A percentile compares a stretch with the other conserved stretches of the same genome.
These are phyloP conservation scores for Suhomyces anneliseae DNA, from an alignment of 1,139 yeast species.

Conservation along the genomic window DNA sequence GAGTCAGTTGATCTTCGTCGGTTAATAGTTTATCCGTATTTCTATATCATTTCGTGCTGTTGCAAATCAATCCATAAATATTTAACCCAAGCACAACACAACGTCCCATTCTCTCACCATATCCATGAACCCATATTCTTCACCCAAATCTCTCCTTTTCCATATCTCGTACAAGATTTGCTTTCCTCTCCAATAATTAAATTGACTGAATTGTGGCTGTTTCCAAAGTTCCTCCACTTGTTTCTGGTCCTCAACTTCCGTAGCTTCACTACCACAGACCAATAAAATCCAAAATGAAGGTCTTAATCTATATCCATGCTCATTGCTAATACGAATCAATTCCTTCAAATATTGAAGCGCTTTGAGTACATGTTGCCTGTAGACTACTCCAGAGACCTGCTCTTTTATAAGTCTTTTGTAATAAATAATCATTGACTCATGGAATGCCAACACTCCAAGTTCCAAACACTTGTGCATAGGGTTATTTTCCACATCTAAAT, in stretches of 20 bases:
- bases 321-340: constrained; percentile 19
- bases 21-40: too few species aligned
- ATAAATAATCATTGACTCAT: constrained; percentile 45
- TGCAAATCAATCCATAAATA: too few species aligned
- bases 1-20: too few species aligned
- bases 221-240: constrained; percentile 35
- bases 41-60: too few species aligned
- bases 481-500: constrained; percentile 23
- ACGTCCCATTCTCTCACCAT: constrained; percentile 56
- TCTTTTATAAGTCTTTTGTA: constrained; percentile 47
- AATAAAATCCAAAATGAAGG: constrained; percentile 53
- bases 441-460: constrained; percentile 40
- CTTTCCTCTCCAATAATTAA: constrained; percentile 55
- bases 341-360: constrained; percentile 21
- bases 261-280: constrained; percentile 48
- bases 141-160: constrained; percentile 43
- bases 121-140: constrained; percentile 52
- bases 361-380: constrained; percentile 1
- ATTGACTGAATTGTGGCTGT: constrained; percentile 10
- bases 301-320: constrained; percentile 16
- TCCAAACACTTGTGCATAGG: constrained; percentile 41
- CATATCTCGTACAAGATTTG: constrained; percentile 56
- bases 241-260: constrained; percentile 21
- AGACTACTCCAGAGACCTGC: constrained; percentile 21
- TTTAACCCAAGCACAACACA: constrained; percentile 34